Evolutionary conservation across 2,329 filamentous ascomycete species (phyloP).

Genomic region (Emmonsiellopsis sp.): DNA sequence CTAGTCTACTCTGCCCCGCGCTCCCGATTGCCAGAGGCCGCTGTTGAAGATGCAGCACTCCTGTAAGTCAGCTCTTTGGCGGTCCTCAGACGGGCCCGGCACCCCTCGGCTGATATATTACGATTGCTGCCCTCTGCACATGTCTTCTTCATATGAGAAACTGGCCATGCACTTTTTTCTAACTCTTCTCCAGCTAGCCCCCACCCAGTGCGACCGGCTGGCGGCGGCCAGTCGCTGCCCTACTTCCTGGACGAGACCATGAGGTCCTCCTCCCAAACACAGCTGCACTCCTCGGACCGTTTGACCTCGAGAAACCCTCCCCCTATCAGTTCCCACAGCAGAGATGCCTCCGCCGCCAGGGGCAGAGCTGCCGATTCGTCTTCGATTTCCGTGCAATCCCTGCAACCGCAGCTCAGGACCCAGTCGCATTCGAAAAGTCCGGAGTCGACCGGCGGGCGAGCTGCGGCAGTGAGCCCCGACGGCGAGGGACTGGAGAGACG

Average conservation of each 20-base stretch:
- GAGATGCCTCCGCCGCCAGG: slow-evolving; percentile 35
- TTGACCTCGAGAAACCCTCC: slow-evolving; percentile 28
- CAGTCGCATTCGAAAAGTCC: slow-evolving; percentile 36
- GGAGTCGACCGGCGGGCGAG: slow-evolving; percentile 25
- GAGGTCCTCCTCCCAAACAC: slow-evolving; percentile 29
- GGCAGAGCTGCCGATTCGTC: slow-evolving; percentile 30
- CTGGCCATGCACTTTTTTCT: neutral
- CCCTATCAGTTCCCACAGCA: slow-evolving; percentile 30
- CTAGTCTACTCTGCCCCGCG: neutral
- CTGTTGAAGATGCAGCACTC: slow-evolving; percentile 10
- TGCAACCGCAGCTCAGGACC: slow-evolving; percentile 27
- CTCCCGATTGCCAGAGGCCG: neutral
- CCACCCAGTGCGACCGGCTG: slow-evolving; percentile 28
- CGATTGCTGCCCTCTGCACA: slow-evolving; percentile 6
- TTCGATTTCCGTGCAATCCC: slow-evolving; percentile 23
- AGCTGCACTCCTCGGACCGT: slow-evolving; percentile 28
- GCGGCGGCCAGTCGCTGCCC: slow-evolving; percentile 31
- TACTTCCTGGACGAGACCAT: slow-evolving; percentile 31
- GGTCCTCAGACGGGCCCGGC: neutral
- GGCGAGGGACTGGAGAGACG: slow-evolving; percentile 31
- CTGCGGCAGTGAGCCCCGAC: slow-evolving; percentile 20
- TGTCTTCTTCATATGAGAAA: slow-evolving; percentile 11
- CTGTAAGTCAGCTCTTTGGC: slow-evolving; percentile 3
- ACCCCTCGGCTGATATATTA: neutral
- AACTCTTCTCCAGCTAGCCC: slow-evolving; percentile 22